Evolutionary conservation across 495 filamentous ascomycete genomes (phyloP).

Genomic region (Xylaria longipes): DNA sequence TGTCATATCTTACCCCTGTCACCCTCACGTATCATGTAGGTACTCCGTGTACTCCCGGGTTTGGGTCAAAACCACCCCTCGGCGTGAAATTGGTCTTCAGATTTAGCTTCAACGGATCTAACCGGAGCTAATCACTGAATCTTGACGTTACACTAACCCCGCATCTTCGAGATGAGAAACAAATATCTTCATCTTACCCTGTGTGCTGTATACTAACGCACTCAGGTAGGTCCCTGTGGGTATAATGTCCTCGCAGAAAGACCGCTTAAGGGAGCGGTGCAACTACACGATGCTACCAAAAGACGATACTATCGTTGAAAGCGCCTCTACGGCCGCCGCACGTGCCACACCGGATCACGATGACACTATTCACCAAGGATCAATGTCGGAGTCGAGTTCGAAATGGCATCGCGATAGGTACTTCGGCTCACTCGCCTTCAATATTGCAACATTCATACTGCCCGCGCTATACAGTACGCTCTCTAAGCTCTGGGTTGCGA

Average conservation of each 20-base stretch:
- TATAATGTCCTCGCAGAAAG: not conserved
- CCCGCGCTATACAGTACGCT: conserved; percentile 74
- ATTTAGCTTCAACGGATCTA: not conserved
- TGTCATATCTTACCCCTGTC: not conserved
- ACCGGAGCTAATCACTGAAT: not conserved
- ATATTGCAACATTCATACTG: conserved; percentile 67
- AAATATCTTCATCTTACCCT: not conserved
- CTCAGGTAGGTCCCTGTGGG: not conserved
- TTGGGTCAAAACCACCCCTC: not conserved
- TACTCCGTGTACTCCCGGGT: not conserved
- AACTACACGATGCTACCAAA: conserved; percentile 26
- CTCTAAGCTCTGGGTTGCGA: conserved; percentile 76
- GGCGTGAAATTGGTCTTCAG: not conserved
- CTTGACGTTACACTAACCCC: not conserved
- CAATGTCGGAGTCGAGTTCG: not conserved
- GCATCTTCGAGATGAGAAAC: not conserved
- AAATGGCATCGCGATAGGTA: conserved; percentile 47
- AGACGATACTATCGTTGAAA: not conserved
- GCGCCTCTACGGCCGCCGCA: not conserved
- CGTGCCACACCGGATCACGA: not conserved
- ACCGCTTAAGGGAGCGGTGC: not conserved
- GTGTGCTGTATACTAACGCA: not conserved
- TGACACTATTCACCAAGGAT: not conserved
- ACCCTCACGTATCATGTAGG: too few relatives aligned
- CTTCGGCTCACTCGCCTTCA: conserved; percentile 65